Evolutionary conservation across 2,329 filamentous ascomycete species (phyloP).

Genomic region (Ophiostoma australiae): DNA sequence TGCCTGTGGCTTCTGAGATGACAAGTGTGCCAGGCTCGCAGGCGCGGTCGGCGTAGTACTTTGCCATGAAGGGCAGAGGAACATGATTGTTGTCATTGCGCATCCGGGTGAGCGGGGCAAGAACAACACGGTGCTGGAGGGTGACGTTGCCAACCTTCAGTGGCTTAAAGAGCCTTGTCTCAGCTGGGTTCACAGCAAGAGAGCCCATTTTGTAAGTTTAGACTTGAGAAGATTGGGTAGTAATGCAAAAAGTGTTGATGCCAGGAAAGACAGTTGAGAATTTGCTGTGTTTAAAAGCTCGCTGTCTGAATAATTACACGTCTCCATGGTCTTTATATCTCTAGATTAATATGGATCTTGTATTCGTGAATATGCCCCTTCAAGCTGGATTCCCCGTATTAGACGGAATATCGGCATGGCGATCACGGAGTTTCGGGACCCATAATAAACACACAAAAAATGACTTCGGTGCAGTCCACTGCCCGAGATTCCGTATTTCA

Average conservation of each 20-base stretch:
- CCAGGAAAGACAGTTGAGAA: too few relatives aligned
- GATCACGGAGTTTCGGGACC: background rate
- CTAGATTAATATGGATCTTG: background rate
- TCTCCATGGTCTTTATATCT: background rate
- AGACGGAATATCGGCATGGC: background rate
- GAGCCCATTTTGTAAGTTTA: background rate
- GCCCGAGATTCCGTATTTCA: background rate
- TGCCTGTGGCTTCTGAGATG: background rate
- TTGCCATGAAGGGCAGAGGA: background rate
- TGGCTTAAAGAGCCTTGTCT: background rate
- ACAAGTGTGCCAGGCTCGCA: background rate
- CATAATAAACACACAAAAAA: background rate
- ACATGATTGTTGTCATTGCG: background rate
- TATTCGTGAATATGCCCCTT: background rate
- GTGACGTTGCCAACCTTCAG: background rate
- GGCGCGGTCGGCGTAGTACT: background rate
- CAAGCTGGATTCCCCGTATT: background rate
- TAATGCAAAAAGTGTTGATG: background rate
- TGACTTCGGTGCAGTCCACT: background rate
- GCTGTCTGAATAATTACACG: background rate
- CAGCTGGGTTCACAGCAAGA: background rate
- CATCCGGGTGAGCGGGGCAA: background rate
- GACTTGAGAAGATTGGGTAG: background rate
- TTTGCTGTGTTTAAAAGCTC: too few relatives aligned
- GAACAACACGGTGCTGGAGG: background rate